Evolutionary conservation across 2,329 filamentous ascomycete genomes (phyloP).

Genomic region (Fusarium transvaalense): DNA sequence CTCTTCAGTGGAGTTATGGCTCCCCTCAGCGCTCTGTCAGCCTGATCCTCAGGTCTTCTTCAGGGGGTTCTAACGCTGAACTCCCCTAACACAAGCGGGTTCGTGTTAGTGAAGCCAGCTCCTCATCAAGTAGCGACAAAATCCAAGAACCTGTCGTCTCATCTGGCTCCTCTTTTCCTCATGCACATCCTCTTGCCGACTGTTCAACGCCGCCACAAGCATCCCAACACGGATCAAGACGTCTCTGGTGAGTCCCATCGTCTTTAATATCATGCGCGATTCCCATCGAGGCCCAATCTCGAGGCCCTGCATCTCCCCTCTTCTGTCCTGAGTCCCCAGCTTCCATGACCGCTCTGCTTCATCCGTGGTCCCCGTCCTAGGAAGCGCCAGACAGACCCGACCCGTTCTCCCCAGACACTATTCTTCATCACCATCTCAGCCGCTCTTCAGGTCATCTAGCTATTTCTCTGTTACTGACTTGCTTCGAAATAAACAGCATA

Average conservation of each 20-base stretch:
- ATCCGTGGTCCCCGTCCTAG: conserved; percentile 46
- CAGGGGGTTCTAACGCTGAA: conserved; percentile 25
- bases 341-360: conserved; percentile 42
- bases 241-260: conserved; percentile 56
- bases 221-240: conserved; percentile 51
- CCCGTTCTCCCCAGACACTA: conserved; percentile 23
- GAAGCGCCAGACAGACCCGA: conserved; percentile 43
- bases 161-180: conserved; percentile 60
- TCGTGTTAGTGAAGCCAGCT: conserved; percentile 48
- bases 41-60: conserved; percentile 22
- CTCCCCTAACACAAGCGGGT: conserved; percentile 25
- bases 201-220: conserved; percentile 52
- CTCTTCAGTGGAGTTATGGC: not conserved
- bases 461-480: conserved; percentile 43
- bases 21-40: conserved; percentile 11
- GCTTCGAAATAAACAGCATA: conserved; percentile 24
- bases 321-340: conserved; percentile 40
- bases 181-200: conserved; percentile 57
- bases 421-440: conserved; percentile 29
- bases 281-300: conserved; percentile 48
- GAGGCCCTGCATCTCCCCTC: conserved; percentile 43
- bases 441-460: conserved; percentile 3
- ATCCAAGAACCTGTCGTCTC: conserved; percentile 55
- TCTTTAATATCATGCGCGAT: conserved; percentile 55
- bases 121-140: conserved; percentile 52